Evolutionary conservation across 805 yeast genomes (phyloP), one percentile per base, ranked within the genome.

Genomic region (Trichomonascus vanleenenianus): DNA sequence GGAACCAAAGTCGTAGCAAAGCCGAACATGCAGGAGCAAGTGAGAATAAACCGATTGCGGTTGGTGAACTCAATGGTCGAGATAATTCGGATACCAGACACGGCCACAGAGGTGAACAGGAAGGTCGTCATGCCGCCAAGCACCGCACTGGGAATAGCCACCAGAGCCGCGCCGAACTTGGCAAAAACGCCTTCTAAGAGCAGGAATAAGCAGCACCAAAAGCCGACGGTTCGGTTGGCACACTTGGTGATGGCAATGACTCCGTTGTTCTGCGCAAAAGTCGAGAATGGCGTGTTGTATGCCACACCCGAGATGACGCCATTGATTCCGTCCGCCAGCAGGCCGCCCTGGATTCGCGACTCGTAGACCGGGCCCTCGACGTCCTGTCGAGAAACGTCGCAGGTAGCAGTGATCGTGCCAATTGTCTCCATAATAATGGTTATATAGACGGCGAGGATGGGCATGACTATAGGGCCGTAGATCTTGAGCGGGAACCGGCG

Each of bases 221-320:
- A 80, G 34, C 93, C 97, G 19, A 78, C 86, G 42, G 74, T 71
- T 67, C 94, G 76, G 57, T 85, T 81, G 40, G 96, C 96, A 67
- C 96, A 87, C 63, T 85, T 86, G 41, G 96, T 89, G 62, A 89
- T 74, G 36, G 95, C 81, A 54, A 88, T 87, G 48, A 88, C 96
- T 72, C 96, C 96, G 62, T 89, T 89, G 67, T 89, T 89, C 67
- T 88, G 96, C 11, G 96, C 96, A 70, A 89, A 89, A 0, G 93
- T 83, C 10, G 94, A 81, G 78, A 87, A 72, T 47, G 96, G 96
- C n/a, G 95, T 83, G 45, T 84, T 68, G 16, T 95, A 87, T 74
- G 79, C 75, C 39, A 88, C 70, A 37, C 88, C 87, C 12, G 93
- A 82, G 2, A 87, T 51, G 18, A 83, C 56, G 50, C 95, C 89